Evolutionary conservation across 176 grass and related monocot genomes (phyloP).

Genomic region (Chloris gayana): DNA sequence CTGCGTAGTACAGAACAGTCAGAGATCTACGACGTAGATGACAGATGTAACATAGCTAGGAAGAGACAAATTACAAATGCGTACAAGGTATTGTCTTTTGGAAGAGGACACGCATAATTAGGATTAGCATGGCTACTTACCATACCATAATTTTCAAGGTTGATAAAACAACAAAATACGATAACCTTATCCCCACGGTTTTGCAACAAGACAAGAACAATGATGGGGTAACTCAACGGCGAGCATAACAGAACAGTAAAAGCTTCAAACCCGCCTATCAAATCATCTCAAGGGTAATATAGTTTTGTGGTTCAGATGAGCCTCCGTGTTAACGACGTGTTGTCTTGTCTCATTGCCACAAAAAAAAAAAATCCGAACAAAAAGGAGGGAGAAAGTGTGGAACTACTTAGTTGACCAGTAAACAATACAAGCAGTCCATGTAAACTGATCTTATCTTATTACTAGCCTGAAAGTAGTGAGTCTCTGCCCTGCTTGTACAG

Average conservation of each 20-base stretch:
- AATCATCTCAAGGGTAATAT: background rate
- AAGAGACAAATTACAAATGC: conserved; percentile 34
- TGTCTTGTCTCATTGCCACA: background rate
- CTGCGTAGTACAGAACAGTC: too few species aligned
- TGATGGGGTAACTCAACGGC: background rate
- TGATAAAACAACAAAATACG: conserved; percentile 2
- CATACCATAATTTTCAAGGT: conserved; percentile 15
- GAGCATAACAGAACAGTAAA: background rate
- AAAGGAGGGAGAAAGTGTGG: conserved; percentile 11
- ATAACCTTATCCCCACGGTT: background rate
- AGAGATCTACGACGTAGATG: too few species aligned
- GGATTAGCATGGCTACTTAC: background rate
- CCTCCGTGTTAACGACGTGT: background rate
- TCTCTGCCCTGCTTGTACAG: conserved; percentile 15
- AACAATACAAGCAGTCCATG: background rate
- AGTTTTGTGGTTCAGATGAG: background rate
- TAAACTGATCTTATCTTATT: conserved; percentile 40
- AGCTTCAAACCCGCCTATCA: background rate
- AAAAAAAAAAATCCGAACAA: background rate
- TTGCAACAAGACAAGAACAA: background rate
- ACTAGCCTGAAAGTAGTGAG: conserved; percentile 21
- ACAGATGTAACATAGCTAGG: background rate
- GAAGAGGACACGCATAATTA: background rate
- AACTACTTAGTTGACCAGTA: conserved; percentile 8
- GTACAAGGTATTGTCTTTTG: conserved; percentile 24